Conservation (phyloP, 805 yeast genomes). For the Komagataella pastoris region DNA sequence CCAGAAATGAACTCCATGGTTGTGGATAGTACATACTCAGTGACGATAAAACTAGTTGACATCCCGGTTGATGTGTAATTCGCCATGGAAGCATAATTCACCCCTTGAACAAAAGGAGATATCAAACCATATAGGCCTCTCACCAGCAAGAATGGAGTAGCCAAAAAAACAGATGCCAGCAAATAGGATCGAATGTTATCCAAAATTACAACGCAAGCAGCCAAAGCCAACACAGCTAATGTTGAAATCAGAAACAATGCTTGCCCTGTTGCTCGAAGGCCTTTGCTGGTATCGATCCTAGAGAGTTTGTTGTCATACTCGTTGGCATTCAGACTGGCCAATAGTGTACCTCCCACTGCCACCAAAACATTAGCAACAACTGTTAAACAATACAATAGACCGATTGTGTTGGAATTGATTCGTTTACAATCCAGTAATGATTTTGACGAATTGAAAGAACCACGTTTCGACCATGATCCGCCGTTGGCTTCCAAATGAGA, state of each 20-base stretch:
- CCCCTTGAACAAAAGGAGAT: not conserved
- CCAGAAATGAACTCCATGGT: not conserved
- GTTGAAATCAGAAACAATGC: not conserved
- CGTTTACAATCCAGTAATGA: not conserved
- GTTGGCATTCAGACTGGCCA: not conserved
- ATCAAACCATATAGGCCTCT: not conserved
- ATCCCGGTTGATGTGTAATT: not conserved
- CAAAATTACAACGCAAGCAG: not conserved
- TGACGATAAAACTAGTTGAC: not conserved
- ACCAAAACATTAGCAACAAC: not conserved
- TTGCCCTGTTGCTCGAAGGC: not conserved
- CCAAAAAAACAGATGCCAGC: not conserved
- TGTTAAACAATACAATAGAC: not conserved
- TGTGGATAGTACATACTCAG: not conserved
- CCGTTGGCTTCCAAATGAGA: not conserved
- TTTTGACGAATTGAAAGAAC: not conserved
- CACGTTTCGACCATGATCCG: not conserved
- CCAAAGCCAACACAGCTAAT: not conserved
- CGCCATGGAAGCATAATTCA: not conserved
- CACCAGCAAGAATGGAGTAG: not conserved
- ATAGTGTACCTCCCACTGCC: not conserved
- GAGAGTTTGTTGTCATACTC: not conserved
- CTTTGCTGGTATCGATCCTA: not conserved
- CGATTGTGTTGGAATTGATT: not conserved
- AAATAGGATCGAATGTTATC: not conserved